Conservation (phyloP, 2,329 filamentous ascomycete genomes). For the Cladosporium sp. region DNA sequence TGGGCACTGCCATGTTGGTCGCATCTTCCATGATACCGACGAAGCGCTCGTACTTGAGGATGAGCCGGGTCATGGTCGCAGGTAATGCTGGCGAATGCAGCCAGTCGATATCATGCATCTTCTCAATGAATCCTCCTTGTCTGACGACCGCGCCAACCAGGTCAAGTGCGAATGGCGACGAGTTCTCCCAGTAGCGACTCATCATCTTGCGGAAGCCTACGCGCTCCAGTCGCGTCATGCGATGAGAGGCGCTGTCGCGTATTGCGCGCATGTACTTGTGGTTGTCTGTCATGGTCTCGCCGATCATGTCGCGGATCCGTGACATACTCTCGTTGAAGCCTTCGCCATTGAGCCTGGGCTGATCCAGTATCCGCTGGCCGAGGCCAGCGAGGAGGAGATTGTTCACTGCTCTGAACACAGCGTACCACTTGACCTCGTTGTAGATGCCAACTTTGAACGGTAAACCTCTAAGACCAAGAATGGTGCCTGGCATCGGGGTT, state of each 20-base stretch:
- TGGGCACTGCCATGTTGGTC: slow-evolving; percentile 61
- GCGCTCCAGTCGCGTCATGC: slow-evolving; percentile 25
- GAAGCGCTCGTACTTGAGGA: slow-evolving; percentile 67
- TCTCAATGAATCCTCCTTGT: slow-evolving; percentile 66
- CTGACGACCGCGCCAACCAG: slow-evolving; percentile 65
- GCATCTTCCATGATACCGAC: slow-evolving; percentile 57
- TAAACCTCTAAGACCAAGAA: slow-evolving; percentile 58
- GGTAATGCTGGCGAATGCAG: slow-evolving; percentile 67
- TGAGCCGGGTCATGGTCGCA: slow-evolving; percentile 64
- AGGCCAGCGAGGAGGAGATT: slow-evolving; percentile 49
- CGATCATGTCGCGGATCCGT: slow-evolving; percentile 53
- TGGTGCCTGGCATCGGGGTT: slow-evolving; percentile 66
- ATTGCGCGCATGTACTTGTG: slow-evolving; percentile 42
- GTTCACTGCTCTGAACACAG: slow-evolving; percentile 21
- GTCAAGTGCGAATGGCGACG: slow-evolving; percentile 64
- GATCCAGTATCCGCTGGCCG: slow-evolving; percentile 40
- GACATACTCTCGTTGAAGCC: slow-evolving; percentile 45
- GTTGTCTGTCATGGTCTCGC: slow-evolving; percentile 44
- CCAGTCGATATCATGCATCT: slow-evolving; percentile 79
- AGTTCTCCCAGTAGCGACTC: slow-evolving; percentile 69
- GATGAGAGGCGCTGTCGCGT: slow-evolving; percentile 17
- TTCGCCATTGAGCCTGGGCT: slow-evolving; percentile 7
- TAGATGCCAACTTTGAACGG: slow-evolving; percentile 35
- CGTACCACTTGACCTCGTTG: neutral
- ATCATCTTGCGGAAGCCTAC: slow-evolving; percentile 66